Percentiles rank a stretch among this genome's conserved stretches.
These are phyloP conservation scores for Colletotrichum sojae DNA, from an alignment of 2,329 filamentous ascomycete species.

Conservation along the genomic window DNA sequence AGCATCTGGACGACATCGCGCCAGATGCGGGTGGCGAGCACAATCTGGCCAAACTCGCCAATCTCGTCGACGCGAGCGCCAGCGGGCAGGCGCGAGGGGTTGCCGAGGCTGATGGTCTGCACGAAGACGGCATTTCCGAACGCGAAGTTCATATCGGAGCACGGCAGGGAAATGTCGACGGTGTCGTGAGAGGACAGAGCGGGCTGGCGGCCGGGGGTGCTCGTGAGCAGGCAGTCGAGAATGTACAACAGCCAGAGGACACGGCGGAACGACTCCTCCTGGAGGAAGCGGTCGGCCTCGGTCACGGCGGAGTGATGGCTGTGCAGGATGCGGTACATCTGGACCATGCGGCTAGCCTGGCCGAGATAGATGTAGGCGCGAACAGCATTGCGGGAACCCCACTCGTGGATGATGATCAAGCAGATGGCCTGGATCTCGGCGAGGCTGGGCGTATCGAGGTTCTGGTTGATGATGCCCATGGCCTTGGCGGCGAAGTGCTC, in stretches of 20 bases:
- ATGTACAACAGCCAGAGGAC: constrained; percentile 75
- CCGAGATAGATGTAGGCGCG: constrained; percentile 75
- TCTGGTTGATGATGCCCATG: constrained; percentile 69
- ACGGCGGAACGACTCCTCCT: constrained; percentile 73
- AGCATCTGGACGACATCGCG: constrained; percentile 74
- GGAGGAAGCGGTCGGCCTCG: constrained; percentile 70
- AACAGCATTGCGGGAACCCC: constrained; percentile 73
- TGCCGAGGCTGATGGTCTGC: constrained; percentile 65
- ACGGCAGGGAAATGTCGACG: constrained; percentile 69
- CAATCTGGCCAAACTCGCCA: constrained; percentile 74
- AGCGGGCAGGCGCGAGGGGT: constrained; percentile 54
- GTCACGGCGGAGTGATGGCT: constrained; percentile 65
- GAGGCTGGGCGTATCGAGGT: constrained; percentile 71
- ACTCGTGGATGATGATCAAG: constrained; percentile 74
- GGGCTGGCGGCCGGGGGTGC: constrained; percentile 72
- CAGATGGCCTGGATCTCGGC: constrained; percentile 74
- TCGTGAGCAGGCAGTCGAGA: constrained; percentile 73
- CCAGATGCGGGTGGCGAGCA: constrained; percentile 73
- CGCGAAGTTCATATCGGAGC: constrained; percentile 74
- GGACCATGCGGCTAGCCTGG: constrained; percentile 74
- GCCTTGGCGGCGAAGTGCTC: constrained; percentile 73
- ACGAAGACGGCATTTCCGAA: constrained; percentile 73
- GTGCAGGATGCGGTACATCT: constrained; percentile 74
- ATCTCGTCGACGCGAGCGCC: constrained; percentile 63
- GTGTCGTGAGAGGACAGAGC: constrained; percentile 69